These are phyloP conservation scores for Warburgia ugandensis DNA, from an alignment of 164 flowering plant species.

Conservation along the genomic window DNA sequence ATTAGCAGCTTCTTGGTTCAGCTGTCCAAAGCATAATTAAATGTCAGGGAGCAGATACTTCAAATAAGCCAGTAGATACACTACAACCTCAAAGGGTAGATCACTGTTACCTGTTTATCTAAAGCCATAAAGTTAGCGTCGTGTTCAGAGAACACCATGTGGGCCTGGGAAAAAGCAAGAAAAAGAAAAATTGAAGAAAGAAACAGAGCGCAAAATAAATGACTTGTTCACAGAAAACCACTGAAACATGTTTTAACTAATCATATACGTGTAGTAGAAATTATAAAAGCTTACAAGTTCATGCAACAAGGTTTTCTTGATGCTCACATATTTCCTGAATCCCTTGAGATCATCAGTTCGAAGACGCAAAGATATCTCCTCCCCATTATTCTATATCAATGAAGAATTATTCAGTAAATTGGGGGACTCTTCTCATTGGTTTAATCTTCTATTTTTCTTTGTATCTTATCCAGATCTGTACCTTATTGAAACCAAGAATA, in stretches of 20 bases:
- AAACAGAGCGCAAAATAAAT: no score
- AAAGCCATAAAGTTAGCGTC: slow-evolving; percentile 80
- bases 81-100: not conserved
- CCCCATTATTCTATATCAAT: slow-evolving; percentile 74
- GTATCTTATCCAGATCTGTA: slow-evolving; percentile 11
- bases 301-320: slow-evolving; percentile 88
- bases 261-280: no score
- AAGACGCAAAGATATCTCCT: slow-evolving; percentile 94
- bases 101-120: slow-evolving; percentile 58
- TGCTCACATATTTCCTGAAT: slow-evolving; percentile 88
- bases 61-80: not conserved
- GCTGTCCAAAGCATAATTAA: slow-evolving; percentile 33
- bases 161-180: slow-evolving; percentile 57
- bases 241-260: no score
- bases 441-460: not conserved
- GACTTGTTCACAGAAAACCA: no score
- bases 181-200: not conserved
- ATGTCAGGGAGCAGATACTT: not conserved
- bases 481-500: slow-evolving; percentile 91
- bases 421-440: not conserved
- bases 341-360: slow-evolving; percentile 98
- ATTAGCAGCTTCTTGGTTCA: slow-evolving; percentile 70
- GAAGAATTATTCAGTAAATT: slow-evolving; percentile 1
- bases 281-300: slow-evolving; percentile 78
- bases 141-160: slow-evolving; percentile 90